Evolutionary conservation across 2,329 filamentous ascomycete genomes (phyloP).

Genomic region (Talaromyces sp.): DNA sequence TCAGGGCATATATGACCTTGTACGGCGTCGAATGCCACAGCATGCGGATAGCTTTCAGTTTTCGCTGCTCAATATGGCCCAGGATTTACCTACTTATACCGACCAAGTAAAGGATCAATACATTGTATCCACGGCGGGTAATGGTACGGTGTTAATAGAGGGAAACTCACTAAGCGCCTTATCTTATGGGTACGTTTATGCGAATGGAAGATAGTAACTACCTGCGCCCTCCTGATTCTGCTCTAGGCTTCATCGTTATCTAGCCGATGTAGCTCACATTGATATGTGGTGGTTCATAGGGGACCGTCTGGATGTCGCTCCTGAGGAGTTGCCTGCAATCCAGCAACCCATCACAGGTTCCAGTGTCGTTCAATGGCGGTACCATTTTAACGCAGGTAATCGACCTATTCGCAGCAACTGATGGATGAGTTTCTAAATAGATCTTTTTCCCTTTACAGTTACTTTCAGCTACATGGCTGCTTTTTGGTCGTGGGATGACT

Average conservation of each 20-base stretch:
- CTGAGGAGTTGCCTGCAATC: neutral
- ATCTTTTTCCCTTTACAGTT: slow-evolving; percentile 29
- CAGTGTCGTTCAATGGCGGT: neutral
- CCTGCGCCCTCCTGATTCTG: neutral
- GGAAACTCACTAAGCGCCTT: neutral
- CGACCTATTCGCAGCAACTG: neutral
- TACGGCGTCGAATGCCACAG: slow-evolving; percentile 22
- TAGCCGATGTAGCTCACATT: neutral
- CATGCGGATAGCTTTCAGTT: slow-evolving; percentile 22
- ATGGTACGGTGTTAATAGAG: neutral
- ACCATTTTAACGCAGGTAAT: neutral
- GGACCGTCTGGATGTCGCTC: neutral
- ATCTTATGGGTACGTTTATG: neutral
- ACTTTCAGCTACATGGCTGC: slow-evolving; percentile 49
- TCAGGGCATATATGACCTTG: slow-evolving; percentile 21
- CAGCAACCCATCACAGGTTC: neutral
- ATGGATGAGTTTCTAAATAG: neutral
- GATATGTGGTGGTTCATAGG: neutral
- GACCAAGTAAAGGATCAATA: slow-evolving; percentile 18
- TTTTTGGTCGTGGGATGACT: slow-evolving; percentile 51
- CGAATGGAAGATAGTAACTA: neutral
- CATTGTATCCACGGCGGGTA: slow-evolving; percentile 11
- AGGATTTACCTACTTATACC: neutral
- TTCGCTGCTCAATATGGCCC: slow-evolving; percentile 9
- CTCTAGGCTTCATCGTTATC: neutral